These are phyloP conservation scores for Schrenkiella parvula DNA, from an alignment of 345 rosid species.

Conservation along the genomic window DNA sequence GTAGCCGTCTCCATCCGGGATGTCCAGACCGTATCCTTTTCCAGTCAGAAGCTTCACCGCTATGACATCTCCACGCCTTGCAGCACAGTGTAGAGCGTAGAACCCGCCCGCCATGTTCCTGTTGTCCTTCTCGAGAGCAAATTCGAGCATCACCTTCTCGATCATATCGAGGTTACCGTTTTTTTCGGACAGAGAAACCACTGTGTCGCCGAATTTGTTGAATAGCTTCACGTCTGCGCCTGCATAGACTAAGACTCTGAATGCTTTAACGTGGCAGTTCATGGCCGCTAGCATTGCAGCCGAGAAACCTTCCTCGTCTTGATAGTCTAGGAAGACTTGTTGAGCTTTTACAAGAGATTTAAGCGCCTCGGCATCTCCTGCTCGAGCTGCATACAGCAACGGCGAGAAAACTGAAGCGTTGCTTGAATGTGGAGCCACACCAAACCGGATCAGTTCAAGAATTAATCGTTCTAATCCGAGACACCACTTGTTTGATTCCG, in stretches of 20 bases:
- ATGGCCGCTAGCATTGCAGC: conserved; percentile 88
- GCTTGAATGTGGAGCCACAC: conserved; percentile 64
- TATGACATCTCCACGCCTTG: conserved; percentile 76
- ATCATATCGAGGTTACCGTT: conserved; percentile 59
- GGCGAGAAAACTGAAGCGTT: conserved; percentile 53
- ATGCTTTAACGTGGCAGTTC: conserved; percentile 75
- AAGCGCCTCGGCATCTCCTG: conserved; percentile 70
- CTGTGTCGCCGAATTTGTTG: conserved; percentile 72
- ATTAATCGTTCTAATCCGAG: conserved; percentile 61
- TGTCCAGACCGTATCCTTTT: conserved; percentile 66
- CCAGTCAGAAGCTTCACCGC: conserved; percentile 63
- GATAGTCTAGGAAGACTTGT: conserved; percentile 57
- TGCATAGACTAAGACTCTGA: conserved; percentile 67
- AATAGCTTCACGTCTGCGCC: conserved; percentile 86
- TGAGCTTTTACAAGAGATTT: conserved; percentile 41
- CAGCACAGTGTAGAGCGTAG: conserved; percentile 91
- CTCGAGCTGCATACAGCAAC: conserved; percentile 53
- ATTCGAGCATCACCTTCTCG: conserved; percentile 95
- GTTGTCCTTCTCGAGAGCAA: conserved; percentile 78
- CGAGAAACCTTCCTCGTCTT: conserved; percentile 74
- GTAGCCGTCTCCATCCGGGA: conserved; percentile 76
- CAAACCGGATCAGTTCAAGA: conserved; percentile 48
- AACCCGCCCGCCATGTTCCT: conserved; percentile 62
- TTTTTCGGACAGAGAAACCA: conserved; percentile 58
- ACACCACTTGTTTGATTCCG: conserved; percentile 58